phyloP scores from a whole-genome alignment of 2,329 filamentous ascomycete species.

The Botrytis paeoniae region DNA sequence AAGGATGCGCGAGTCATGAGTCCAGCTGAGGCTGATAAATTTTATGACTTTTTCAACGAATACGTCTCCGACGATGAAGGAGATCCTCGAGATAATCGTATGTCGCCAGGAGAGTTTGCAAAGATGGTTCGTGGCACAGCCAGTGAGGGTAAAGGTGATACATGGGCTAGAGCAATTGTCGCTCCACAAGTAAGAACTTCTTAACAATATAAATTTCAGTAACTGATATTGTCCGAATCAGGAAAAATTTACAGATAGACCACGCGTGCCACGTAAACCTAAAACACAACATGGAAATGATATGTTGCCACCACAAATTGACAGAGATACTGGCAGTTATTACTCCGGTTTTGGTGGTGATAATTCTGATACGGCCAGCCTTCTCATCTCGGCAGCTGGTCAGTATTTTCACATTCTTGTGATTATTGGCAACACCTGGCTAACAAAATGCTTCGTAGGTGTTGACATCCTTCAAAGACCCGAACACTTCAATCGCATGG shows the following conservation, averaged over 20 bases:
- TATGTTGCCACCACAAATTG: conserved; percentile 27
- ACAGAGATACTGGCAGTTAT: conserved; percentile 29
- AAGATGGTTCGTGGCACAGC: conserved; percentile 39
- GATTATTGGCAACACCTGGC: background rate
- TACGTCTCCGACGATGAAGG: conserved; percentile 44
- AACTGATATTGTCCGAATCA: conserved; percentile 21
- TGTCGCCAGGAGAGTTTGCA: conserved; percentile 46
- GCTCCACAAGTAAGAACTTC: conserved; percentile 9
- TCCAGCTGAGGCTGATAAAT: conserved; percentile 23
- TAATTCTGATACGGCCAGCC: conserved; percentile 22
- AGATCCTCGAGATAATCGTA: conserved; percentile 38
- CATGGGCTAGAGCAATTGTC: conserved; percentile 5
- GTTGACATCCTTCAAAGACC: conserved; percentile 18
- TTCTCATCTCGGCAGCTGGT: conserved; percentile 27
- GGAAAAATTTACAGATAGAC: conserved; percentile 23
- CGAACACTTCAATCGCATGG: conserved; percentile 16
- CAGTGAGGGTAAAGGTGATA: conserved; percentile 20
- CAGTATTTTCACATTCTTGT: background rate
- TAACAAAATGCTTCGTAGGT: background rate
- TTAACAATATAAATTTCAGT: conserved; percentile 23
- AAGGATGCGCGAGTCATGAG: conserved; percentile 25
- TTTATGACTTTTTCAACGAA: conserved; percentile 27
- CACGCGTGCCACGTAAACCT: background rate
- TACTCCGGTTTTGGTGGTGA: conserved; percentile 26
- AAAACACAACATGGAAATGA: background rate